Evolutionary conservation across 768 basidiomycete genomes (phyloP).

Genomic region (Russula sp.): DNA sequence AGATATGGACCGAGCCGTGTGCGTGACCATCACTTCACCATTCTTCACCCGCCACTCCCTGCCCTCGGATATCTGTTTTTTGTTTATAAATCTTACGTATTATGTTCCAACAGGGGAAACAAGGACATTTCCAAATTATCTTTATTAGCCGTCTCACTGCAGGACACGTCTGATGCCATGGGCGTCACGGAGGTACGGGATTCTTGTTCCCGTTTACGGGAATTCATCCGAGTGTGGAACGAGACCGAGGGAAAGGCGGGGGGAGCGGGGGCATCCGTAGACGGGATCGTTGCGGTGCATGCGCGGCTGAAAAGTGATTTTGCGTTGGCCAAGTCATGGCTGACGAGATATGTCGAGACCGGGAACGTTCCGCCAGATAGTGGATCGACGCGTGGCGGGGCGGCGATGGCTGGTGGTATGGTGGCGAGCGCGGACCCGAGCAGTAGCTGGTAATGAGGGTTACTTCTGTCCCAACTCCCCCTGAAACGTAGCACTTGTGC

Average conservation of each 20-base stretch:
- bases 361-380: conserved; percentile 16
- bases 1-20: conserved; percentile 22
- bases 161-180: conserved; percentile 19
- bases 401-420: not conserved
- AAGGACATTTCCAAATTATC: conserved; percentile 7
- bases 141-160: conserved; percentile 15
- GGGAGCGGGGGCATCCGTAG: not conserved
- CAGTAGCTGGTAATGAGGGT: not conserved
- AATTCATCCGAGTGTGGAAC: conserved; percentile 5
- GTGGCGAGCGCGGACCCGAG: not conserved
- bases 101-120: not conserved
- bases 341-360: conserved; percentile 18
- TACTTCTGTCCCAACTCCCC: not conserved
- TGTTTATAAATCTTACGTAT: not conserved
- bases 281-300: conserved; percentile 8
- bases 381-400: not conserved
- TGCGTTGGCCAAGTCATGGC: conserved; percentile 9
- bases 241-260: not conserved
- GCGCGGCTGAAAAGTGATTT: conserved; percentile 4
- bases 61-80: not conserved
- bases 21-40: not conserved
- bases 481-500: no score
- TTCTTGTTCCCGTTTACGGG: conserved; percentile 13
- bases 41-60: not conserved
- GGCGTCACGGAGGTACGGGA: conserved; percentile 14